Conservation (phyloP, 192 early-diverging fungal species). For the Coemansia guatemalensis region DNA sequence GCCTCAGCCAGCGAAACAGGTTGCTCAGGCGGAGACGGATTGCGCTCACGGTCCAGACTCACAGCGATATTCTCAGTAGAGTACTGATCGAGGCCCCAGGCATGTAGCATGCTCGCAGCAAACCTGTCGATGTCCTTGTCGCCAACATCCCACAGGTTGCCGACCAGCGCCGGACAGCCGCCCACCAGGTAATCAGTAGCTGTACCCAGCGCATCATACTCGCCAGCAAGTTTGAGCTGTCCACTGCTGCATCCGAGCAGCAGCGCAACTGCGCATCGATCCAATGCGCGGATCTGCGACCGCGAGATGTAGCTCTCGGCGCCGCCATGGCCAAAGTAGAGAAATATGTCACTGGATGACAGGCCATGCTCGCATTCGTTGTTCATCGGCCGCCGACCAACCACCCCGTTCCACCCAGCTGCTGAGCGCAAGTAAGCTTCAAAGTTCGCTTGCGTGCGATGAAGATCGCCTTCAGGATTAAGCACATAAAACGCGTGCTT, state of each 20-base stretch:
- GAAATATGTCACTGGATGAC: slow-evolving; percentile 57
- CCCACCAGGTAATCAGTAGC: slow-evolving; percentile 82
- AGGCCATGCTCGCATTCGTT: slow-evolving; percentile 64
- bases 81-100: slow-evolving; percentile 65
- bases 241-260: slow-evolving; percentile 97
- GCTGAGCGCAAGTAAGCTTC: slow-evolving; percentile 28
- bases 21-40: background rate
- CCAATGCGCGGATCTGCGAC: slow-evolving; percentile 62
- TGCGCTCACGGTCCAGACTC: slow-evolving; percentile 5
- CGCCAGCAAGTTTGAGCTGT: slow-evolving; percentile 65
- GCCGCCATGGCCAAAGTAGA: slow-evolving; percentile 96
- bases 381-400: slow-evolving; percentile 66
- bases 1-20: slow-evolving; percentile 72
- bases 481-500: slow-evolving; percentile 75
- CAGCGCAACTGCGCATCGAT: slow-evolving; percentile 73
- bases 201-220: slow-evolving; percentile 88
- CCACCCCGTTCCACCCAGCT: slow-evolving; percentile 68
- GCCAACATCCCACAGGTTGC: slow-evolving; percentile 98
- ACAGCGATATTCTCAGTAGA: slow-evolving; percentile 14
- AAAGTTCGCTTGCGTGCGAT: slow-evolving; percentile 79
- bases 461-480: slow-evolving; percentile 89
- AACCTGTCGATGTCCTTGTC: slow-evolving; percentile 95
- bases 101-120: slow-evolving; percentile 63
- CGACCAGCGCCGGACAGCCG: slow-evolving; percentile 82
- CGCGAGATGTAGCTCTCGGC: slow-evolving; percentile 81